Percentiles rank a stretch among this genome's conserved stretches.
Conservation (phyloP, 2,329 filamentous ascomycete species). For the Cryphonectria carpinicola region DNA sequence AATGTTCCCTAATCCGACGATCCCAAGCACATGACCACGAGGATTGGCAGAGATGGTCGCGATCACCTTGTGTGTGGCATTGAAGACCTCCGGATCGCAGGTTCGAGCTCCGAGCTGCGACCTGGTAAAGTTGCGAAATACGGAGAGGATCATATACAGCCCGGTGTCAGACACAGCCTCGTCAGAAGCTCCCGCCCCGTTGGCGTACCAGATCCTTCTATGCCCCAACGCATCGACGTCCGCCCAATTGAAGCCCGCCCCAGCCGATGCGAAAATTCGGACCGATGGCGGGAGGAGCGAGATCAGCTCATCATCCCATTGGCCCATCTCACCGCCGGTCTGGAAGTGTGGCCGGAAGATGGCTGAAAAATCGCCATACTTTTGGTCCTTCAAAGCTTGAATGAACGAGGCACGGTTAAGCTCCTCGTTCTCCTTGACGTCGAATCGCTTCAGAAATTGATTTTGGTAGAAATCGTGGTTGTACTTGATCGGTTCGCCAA, state of each 20-base stretch:
- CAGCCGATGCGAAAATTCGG: conserved; percentile 54
- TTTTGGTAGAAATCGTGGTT: background rate
- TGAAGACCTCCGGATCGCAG: conserved; percentile 43
- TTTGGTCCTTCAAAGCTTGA: conserved; percentile 43
- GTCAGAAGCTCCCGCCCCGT: conserved; percentile 46
- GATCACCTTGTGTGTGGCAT: conserved; percentile 47
- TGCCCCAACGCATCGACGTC: conserved; percentile 52
- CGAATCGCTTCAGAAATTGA: background rate
- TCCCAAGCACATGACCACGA: conserved; percentile 50
- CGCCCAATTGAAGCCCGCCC: conserved; percentile 51
- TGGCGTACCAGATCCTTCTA: conserved; percentile 47
- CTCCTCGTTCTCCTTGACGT: background rate
- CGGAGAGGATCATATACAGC: conserved; percentile 47
- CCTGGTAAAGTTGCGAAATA: conserved; percentile 55
- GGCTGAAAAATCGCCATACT: conserved; percentile 52
- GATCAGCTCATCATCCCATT: conserved; percentile 36
- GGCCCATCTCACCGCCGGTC: conserved; percentile 34
- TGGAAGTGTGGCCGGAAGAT: conserved; percentile 33
- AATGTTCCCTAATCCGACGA: conserved; percentile 57
- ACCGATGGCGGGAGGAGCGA: conserved; percentile 56
- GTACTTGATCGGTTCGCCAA: background rate
- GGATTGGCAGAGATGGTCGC: conserved; percentile 55
- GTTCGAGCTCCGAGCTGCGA: conserved; percentile 51
- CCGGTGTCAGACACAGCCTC: conserved; percentile 49
- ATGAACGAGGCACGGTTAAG: conserved; percentile 39